phyloP scores from a whole-genome alignment of 139 green algal species.

The Chlorella sp. region DNA sequence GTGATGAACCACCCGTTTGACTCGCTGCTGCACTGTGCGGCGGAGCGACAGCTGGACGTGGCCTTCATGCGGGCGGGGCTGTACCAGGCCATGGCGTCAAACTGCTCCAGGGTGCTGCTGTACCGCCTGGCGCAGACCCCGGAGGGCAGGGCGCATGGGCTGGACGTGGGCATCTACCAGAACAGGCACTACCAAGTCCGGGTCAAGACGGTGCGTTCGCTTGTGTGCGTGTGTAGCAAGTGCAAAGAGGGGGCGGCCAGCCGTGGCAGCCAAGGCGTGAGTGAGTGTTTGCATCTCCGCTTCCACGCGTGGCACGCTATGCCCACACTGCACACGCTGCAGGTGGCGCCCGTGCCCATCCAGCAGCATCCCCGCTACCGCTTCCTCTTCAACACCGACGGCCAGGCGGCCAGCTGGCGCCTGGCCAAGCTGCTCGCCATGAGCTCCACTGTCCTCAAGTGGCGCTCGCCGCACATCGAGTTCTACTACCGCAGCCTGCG shows the following conservation, averaged over 20 bases:
- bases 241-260: too few species aligned
- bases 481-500: conserved; percentile 27
- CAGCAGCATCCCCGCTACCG: conserved; percentile 31
- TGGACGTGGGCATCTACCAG: conserved; percentile 44
- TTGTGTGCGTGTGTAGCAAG: too few species aligned
- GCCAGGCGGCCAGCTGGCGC: conserved; percentile 31
- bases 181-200: conserved; percentile 36
- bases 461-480: conserved; percentile 15
- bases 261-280: too few species aligned
- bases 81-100: conserved; percentile 29
- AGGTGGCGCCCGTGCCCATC: conserved; percentile 33
- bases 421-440: conserved; percentile 42
- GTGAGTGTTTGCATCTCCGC: too few species aligned
- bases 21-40: conserved; percentile 23
- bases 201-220: conserved; percentile 25
- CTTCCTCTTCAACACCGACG: conserved; percentile 34
- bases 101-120: conserved; percentile 32
- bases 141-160: not conserved
- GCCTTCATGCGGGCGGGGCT: conserved; percentile 27
- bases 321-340: too few species aligned
- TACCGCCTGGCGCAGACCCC: conserved; percentile 6
- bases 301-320: too few species aligned
- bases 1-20: conserved; percentile 46
- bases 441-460: conserved; percentile 25
- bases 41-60: not conserved